Evolutionary conservation across 768 basidiomycete species (phyloP).

Genomic region (Tubosaeta sp.): DNA sequence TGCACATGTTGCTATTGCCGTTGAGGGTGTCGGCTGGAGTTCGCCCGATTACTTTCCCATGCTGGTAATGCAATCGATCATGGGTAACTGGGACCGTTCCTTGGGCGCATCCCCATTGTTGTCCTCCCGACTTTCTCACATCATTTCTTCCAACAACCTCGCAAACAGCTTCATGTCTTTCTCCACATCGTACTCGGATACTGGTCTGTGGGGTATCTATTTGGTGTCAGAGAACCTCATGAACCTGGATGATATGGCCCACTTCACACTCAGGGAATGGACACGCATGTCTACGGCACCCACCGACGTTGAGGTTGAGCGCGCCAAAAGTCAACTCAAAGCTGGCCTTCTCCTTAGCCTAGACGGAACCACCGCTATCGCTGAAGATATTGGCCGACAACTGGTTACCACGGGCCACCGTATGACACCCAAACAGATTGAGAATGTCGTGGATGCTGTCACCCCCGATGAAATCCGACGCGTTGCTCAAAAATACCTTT

Average conservation of each 20-base stretch:
- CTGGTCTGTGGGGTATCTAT: slow-evolving; percentile 99
- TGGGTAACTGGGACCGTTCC: slow-evolving; percentile 99
- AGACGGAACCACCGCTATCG: slow-evolving; percentile 94
- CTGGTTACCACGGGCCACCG: slow-evolving; percentile 90
- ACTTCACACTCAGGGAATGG: slow-evolving; percentile 96
- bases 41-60: slow-evolving; percentile 99
- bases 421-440: slow-evolving; percentile 90
- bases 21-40: slow-evolving; percentile 97
- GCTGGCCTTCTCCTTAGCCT: slow-evolving; percentile 84
- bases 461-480: slow-evolving; percentile 80
- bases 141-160: slow-evolving; percentile 89
- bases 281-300: slow-evolving; percentile 89
- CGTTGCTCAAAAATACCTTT: slow-evolving; percentile 93
- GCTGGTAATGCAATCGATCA: slow-evolving; percentile 96
- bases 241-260: slow-evolving; percentile 89
- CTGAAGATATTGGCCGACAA: slow-evolving; percentile 98
- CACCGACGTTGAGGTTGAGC: slow-evolving; percentile 83
- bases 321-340: slow-evolving; percentile 98
- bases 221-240: slow-evolving; percentile 90
- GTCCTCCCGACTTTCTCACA: slow-evolving; percentile 87
- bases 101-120: slow-evolving; percentile 87
- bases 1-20: slow-evolving; percentile 92
- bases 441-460: slow-evolving; percentile 70
- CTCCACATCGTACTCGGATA: slow-evolving; percentile 98
- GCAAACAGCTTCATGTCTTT: slow-evolving; percentile 99